These are phyloP conservation scores for Mycena haematopus DNA, from an alignment of 768 basidiomycete species.

Conservation along the genomic window DNA sequence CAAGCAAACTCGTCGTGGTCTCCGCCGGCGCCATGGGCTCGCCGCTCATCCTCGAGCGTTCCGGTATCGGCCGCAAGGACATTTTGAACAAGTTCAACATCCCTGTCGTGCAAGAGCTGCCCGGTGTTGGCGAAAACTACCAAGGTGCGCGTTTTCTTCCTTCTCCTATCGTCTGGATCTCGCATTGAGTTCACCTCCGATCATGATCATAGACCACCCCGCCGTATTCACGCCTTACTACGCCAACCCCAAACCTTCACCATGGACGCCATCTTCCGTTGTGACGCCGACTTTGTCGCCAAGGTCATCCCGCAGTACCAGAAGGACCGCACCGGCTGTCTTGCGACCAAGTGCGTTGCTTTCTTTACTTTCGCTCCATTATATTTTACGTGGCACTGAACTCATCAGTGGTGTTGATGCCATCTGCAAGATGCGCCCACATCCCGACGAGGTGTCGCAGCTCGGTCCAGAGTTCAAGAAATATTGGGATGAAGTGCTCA, in stretches of 20 bases:
- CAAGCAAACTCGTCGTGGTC: constrained; percentile 44
- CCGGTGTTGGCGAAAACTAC: constrained; percentile 50
- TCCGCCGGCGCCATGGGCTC: constrained; percentile 47
- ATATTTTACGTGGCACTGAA: background rate
- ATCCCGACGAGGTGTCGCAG: constrained; percentile 40
- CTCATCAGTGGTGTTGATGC: constrained; percentile 44
- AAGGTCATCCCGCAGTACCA: too few species aligned
- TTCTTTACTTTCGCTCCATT: too few species aligned
- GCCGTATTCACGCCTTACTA: constrained; percentile 19
- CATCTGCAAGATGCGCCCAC: constrained; percentile 49
- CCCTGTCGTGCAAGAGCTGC: constrained; percentile 41
- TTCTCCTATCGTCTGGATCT: too few species aligned
- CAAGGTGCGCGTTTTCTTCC: constrained; percentile 7
- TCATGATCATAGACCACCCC: constrained; percentile 18
- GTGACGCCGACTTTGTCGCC: constrained; percentile 15
- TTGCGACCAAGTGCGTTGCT: too few species aligned
- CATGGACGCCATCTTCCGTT: constrained; percentile 18
- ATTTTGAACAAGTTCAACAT: constrained; percentile 39
- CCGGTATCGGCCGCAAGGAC: constrained; percentile 45
- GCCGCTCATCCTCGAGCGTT: constrained; percentile 56
- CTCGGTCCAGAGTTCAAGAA: constrained; percentile 43
- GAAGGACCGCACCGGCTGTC: too few species aligned
- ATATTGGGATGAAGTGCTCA: constrained; percentile 42
- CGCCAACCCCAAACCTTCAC: background rate
- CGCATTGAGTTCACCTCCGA: too few species aligned